Evolutionary conservation across 2,329 filamentous ascomycete genomes (phyloP).

Genomic region (Pseudogymnoascus sp.): DNA sequence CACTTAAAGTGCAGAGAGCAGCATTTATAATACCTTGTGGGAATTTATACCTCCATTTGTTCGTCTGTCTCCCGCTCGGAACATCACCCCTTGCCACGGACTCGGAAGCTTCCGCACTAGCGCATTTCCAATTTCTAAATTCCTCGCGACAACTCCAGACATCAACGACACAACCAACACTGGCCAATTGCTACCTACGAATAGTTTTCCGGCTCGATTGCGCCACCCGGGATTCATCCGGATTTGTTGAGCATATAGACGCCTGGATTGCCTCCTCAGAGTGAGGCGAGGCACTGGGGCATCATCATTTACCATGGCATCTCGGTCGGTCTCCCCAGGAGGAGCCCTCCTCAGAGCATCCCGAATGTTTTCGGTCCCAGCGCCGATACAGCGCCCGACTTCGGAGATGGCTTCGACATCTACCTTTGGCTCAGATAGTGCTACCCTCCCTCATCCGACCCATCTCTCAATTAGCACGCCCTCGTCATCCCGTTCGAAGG

Average conservation of each 20-base stretch:
- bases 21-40: not conserved
- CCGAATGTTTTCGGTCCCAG: constrained; percentile 80
- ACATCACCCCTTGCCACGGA: not conserved
- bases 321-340: constrained; percentile 46
- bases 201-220: not conserved
- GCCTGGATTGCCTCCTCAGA: not conserved
- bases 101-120: constrained; percentile 9
- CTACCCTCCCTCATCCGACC: constrained; percentile 72
- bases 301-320: constrained; percentile 20
- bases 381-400: constrained; percentile 57
- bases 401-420: constrained; percentile 39
- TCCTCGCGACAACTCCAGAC: constrained; percentile 8
- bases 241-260: not conserved
- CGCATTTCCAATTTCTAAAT: constrained; percentile 4
- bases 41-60: not conserved
- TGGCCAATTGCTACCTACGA: constrained; percentile 2
- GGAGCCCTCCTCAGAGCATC: constrained; percentile 72
- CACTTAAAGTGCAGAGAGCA: not conserved
- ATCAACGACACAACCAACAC: not conserved
- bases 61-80: not conserved
- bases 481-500: constrained; percentile 59
- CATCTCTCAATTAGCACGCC: constrained; percentile 76
- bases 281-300: not conserved
- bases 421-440: constrained; percentile 51
- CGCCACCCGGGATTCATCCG: not conserved